phyloP scores from a whole-genome alignment of 1,284 basidiomycete genomes.

The Tylopilus sp. region DNA sequence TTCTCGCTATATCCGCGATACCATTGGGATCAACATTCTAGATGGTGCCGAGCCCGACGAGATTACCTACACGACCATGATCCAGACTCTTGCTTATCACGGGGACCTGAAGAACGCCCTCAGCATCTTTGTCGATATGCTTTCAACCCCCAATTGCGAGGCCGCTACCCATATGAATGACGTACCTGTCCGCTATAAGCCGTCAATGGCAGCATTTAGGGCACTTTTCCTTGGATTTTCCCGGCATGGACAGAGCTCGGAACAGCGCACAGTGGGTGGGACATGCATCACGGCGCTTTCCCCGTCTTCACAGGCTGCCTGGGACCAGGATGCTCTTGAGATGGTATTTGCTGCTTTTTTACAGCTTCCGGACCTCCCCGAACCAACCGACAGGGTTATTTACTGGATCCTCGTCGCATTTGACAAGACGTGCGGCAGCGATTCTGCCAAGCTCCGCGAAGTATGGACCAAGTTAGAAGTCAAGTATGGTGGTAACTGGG shows the following conservation, averaged over 20 bases:
- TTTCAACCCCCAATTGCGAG: conserved; percentile 48
- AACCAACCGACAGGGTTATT: conserved; percentile 47
- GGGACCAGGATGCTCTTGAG: conserved; percentile 57
- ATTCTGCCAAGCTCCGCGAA: conserved; percentile 46
- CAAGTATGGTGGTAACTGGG: conserved; percentile 49
- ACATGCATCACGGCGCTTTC: conserved; percentile 2
- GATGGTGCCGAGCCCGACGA: conserved; percentile 53
- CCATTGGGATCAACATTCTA: conserved; percentile 49
- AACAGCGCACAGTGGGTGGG: not conserved
- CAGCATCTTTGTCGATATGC: conserved; percentile 68
- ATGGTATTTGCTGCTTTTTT: conserved; percentile 61
- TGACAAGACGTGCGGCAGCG: conserved; percentile 52
- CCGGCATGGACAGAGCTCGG: conserved; percentile 46
- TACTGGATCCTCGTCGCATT: conserved; percentile 69
- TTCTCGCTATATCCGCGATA: conserved; percentile 36
- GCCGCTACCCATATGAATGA: conserved; percentile 32
- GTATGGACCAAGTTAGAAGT: conserved; percentile 57
- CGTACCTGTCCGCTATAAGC: conserved; percentile 38
- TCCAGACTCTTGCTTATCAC: conserved; percentile 67
- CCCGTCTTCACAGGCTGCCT: conserved; percentile 31
- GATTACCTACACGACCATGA: conserved; percentile 66
- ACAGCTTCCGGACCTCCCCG: conserved; percentile 42
- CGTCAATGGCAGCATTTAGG: conserved; percentile 59
- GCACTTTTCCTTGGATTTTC: conserved; percentile 77
- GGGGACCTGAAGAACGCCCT: conserved; percentile 65